Base-by-base conservation (phyloP, 1,139 yeast species). In the Magnusiomyces magnusii region DNA sequence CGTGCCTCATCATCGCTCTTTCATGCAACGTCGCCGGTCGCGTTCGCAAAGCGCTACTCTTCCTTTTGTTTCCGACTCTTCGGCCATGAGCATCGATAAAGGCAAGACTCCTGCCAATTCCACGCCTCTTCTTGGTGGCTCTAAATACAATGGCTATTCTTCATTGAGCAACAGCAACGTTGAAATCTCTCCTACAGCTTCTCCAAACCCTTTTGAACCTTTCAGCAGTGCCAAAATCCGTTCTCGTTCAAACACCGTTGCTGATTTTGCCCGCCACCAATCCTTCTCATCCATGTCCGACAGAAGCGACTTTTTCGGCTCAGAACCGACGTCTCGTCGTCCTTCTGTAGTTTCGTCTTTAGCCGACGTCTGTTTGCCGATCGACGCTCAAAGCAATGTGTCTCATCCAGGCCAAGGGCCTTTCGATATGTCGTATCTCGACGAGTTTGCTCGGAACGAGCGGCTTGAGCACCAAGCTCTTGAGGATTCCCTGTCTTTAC, bases 291-390 rank as follows among this genome's bases (percentile, higher is more conserved):
- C 19, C 2, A 15, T 23, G 13, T 21, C 39, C n/a, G 39, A 60
- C 34, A 36, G 51, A 25, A 53, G 57, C 28, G 51, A 53, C 24
- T 13, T 56, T 5, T 23, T 60, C 15, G 62, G 76, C 50, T 86
- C 92, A 10, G 86, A 86, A 65, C 95, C 95, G 1, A 79, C 86
- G 0, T 82, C 88, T 19, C 82, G 91, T 60, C 80, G 92, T 63
- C 79, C 87, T 19, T 82, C 91, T 34, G 85, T 83, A 60, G 76
- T 78, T 13, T 84, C 93, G 5, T 87, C 96, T 0, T 74, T 92
- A 60, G 92, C 87, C 69, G 98, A 93, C 72, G 99, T 93, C 42
- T 89, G 95, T 69, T 81, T 87, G 69, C 95, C 95, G 0, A 70
- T 86, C 36, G 87, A 82, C 55, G 76, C 78, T 1, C 80, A 77